Conservation (phyloP, 345 rosid genomes). For the Carallia brachiata region DNA sequence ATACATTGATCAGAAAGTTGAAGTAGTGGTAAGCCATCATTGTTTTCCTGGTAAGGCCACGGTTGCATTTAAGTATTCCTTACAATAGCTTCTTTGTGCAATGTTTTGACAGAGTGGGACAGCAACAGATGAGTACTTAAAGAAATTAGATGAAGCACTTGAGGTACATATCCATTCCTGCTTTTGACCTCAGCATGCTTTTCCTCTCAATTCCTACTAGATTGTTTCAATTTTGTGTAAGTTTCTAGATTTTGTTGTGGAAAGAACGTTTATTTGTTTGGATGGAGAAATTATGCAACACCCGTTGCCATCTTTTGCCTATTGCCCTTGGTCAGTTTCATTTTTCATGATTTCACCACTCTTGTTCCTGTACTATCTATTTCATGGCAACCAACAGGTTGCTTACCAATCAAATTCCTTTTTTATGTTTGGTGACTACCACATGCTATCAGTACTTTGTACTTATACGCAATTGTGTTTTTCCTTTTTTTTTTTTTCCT, state of each 20-base stretch:
- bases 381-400: too few relatives aligned
- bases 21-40: slow-evolving; percentile 55
- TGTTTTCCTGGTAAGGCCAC: slow-evolving; percentile 5
- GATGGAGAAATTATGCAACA: neutral
- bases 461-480: too few relatives aligned
- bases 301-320: neutral
- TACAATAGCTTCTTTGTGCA: slow-evolving; percentile 10
- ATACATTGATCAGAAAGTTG: slow-evolving; percentile 75
- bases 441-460: too few relatives aligned
- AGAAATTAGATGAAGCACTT: slow-evolving; percentile 79
- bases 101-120: slow-evolving; percentile 67
- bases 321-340: too few relatives aligned
- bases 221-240: neutral
- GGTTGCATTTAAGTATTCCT: slow-evolving; percentile 16
- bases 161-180: slow-evolving; percentile 43
- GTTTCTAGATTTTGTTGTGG: neutral
- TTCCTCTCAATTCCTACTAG: slow-evolving; percentile 4
- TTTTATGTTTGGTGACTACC: too few relatives aligned
- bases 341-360: too few relatives aligned
- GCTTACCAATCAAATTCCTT: too few relatives aligned
- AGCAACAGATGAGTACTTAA: slow-evolving; percentile 62
- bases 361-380: too few relatives aligned
- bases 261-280: neutral
- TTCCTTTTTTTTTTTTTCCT: too few relatives aligned
- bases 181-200: slow-evolving; percentile 5